Evolutionary conservation across 2,329 filamentous ascomycete species (phyloP).

Genomic region (Fusarium luffae): DNA sequence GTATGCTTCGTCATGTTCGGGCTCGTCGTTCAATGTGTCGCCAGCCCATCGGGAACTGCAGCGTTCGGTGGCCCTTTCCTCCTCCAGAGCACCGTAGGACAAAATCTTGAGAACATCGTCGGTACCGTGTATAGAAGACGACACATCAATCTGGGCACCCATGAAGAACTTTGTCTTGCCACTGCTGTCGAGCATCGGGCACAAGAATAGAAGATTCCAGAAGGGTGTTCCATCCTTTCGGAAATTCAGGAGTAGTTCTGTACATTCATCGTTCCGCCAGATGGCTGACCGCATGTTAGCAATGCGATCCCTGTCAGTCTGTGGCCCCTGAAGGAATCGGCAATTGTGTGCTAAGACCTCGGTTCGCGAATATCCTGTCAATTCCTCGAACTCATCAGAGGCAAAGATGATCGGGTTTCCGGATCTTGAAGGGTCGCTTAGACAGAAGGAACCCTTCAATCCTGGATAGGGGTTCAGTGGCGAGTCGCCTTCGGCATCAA

Average conservation of each 20-base stretch:
- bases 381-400: slow-evolving; percentile 63
- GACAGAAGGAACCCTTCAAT: slow-evolving; percentile 67
- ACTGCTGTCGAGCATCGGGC: slow-evolving; percentile 60
- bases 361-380: slow-evolving; percentile 60
- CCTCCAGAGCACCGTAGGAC: slow-evolving; percentile 49
- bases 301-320: slow-evolving; percentile 57
- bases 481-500: slow-evolving; percentile 47
- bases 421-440: slow-evolving; percentile 62
- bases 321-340: slow-evolving; percentile 60
- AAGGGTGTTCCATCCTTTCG: slow-evolving; percentile 63
- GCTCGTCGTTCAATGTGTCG: slow-evolving; percentile 30
- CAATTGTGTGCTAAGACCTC: slow-evolving; percentile 63
- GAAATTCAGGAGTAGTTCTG: slow-evolving; percentile 64
- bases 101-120: slow-evolving; percentile 64
- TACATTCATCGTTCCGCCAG: slow-evolving; percentile 55
- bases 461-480: slow-evolving; percentile 59
- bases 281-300: slow-evolving; percentile 57
- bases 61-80: slow-evolving; percentile 28
- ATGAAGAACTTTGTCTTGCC: slow-evolving; percentile 65
- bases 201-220: slow-evolving; percentile 67
- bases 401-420: slow-evolving; percentile 63
- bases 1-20: slow-evolving; percentile 46
- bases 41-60: slow-evolving; percentile 26
- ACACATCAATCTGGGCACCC: slow-evolving; percentile 68
- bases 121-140: slow-evolving; percentile 61